These are phyloP conservation scores for Avena insularis DNA, from an alignment of 176 grass and related monocot genomes.

Conservation along the genomic window DNA sequence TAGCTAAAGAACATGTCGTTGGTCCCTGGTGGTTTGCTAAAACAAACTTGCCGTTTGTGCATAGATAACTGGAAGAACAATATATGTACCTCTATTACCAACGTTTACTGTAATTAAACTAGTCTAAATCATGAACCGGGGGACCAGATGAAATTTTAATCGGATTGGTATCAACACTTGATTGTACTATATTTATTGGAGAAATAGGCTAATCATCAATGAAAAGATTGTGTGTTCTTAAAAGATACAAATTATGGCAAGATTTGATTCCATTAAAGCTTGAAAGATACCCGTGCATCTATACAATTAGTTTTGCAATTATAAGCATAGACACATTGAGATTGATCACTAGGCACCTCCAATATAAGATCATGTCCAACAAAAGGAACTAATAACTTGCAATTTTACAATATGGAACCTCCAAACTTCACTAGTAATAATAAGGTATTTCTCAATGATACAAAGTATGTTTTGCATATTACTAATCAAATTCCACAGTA, in stretches of 20 bases:
- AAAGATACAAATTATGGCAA: background rate
- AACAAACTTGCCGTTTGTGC: background rate
- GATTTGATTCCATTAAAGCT: slow-evolving; percentile 23
- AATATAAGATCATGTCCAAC: background rate
- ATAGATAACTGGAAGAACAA: background rate
- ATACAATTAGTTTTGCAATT: background rate
- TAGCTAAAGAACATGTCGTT: background rate
- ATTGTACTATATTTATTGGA: background rate
- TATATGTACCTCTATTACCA: background rate
- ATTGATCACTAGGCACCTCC: background rate
- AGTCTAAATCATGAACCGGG: background rate
- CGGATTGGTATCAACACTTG: background rate
- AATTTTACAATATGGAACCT: background rate
- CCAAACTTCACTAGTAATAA: background rate
- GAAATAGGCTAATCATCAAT: background rate
- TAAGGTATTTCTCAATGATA: background rate
- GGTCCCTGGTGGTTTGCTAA: background rate
- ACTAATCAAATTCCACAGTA: background rate
- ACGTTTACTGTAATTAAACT: background rate
- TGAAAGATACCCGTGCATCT: background rate
- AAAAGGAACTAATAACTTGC: background rate
- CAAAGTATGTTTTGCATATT: background rate
- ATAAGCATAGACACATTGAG: background rate
- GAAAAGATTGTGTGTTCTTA: background rate
- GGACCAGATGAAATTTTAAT: background rate